Conservation (phyloP, 768 basidiomycete species). For the Melanogaster broomeanus region DNA sequence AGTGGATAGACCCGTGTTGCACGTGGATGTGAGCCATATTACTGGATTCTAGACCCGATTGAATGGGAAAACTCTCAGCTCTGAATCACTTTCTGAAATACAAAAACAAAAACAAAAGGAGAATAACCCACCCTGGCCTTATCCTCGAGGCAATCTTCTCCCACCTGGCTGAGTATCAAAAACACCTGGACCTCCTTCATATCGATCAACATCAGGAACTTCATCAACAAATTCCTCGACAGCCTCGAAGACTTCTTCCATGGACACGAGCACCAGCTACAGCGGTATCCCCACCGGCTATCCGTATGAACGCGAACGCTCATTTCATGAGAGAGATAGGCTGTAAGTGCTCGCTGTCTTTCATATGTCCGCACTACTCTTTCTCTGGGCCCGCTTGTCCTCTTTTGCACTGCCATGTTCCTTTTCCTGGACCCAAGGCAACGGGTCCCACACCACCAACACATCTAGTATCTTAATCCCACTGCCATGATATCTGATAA, state of each 20-base stretch:
- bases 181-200: neutral
- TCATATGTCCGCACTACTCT: conserved; percentile 14
- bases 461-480: neutral
- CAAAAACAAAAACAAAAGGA: neutral
- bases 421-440: conserved; percentile 5
- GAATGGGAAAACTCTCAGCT: neutral
- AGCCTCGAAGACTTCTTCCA: neutral
- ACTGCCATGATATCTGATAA: conserved; percentile 18
- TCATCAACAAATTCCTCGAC: neutral
- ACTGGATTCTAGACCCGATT: neutral
- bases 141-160: neutral
- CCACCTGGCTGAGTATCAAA: neutral
- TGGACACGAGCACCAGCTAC: conserved; percentile 28
- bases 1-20: conserved; percentile 3
- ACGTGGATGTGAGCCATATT: conserved; percentile 9
- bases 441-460: conserved; percentile 3
- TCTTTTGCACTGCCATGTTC: conserved; percentile 3
- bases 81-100: neutral
- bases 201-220: neutral
- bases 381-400: conserved; percentile 14
- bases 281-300: conserved; percentile 26
- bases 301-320: conserved; percentile 30
- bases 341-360: conserved; percentile 30
- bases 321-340: conserved; percentile 36
- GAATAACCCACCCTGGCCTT: neutral